Percentiles rank a stretch among this genome's conserved stretches.
phyloP scores from a whole-genome alignment of 257 asterid species.

The Nicotiana otophora region DNA sequence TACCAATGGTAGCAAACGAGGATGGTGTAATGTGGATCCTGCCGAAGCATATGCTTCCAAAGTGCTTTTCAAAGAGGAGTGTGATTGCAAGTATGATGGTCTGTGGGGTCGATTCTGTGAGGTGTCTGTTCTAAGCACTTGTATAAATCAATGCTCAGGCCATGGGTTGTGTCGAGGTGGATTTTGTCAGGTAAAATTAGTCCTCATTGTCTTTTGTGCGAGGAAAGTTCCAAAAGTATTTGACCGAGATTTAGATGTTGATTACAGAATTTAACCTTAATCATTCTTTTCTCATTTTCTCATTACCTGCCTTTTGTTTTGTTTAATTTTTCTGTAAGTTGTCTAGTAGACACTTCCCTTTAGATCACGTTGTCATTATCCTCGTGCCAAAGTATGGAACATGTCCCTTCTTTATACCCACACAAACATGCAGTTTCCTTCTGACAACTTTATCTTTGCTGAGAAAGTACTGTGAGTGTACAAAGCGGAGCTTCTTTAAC shows the following conservation, averaged over 20 bases:
- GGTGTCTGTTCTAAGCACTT: conserved; percentile 63
- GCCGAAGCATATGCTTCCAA: conserved; percentile 57
- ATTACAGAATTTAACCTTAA: background rate
- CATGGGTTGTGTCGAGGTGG: conserved; percentile 90
- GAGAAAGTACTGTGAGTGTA: background rate
- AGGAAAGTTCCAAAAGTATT: background rate
- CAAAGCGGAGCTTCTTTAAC: background rate
- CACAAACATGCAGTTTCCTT: background rate
- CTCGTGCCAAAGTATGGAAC: background rate
- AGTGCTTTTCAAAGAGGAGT: conserved; percentile 64
- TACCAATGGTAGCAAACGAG: conserved; percentile 53
- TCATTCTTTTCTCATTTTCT: background rate
- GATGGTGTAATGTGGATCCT: conserved; percentile 98
- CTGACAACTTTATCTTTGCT: background rate
- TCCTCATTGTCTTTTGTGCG: background rate
- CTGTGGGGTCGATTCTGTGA: conserved; percentile 84
- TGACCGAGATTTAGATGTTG: conserved; percentile 1
- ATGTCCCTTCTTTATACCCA: background rate
- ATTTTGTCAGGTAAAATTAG: conserved; percentile 71
- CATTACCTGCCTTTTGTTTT: background rate
- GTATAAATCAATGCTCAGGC: conserved; percentile 88
- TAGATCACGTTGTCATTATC: background rate
- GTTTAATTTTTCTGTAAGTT: background rate
- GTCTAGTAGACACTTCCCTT: background rate
- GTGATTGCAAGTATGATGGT: conserved; percentile 98